Evolutionary conservation across 2,329 filamentous ascomycete genomes (phyloP).

Genomic region (Fusarium lyarnte): DNA sequence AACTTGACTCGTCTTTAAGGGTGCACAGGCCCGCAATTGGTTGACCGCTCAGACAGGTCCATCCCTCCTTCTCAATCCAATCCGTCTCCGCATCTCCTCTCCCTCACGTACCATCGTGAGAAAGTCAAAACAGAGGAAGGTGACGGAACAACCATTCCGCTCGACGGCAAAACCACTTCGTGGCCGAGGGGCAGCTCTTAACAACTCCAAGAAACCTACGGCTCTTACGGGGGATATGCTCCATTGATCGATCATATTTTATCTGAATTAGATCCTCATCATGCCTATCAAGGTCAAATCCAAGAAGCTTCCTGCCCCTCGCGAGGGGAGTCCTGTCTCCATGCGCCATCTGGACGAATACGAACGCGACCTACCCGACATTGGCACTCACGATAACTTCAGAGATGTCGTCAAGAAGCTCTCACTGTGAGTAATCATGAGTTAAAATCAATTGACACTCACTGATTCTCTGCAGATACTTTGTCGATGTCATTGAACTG

Average conservation of each 20-base stretch:
- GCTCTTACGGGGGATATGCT: not conserved
- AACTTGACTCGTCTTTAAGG: conserved; percentile 13
- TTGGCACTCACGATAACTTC: conserved; percentile 68
- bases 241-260: not conserved
- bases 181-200: not conserved
- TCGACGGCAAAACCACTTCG: not conserved
- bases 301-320: conserved; percentile 45
- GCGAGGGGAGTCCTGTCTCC: conserved; percentile 50
- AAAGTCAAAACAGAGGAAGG: conserved; percentile 5
- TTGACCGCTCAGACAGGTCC: not conserved
- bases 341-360: conserved; percentile 43
- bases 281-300: conserved; percentile 53
- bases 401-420: conserved; percentile 73
- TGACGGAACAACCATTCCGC: not conserved
- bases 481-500: conserved; percentile 68
- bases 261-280: not conserved
- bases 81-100: conserved; percentile 19
- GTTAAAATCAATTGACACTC: not conserved
- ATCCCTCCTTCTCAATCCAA: conserved; percentile 5
- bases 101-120: conserved; percentile 12
- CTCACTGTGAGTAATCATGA: conserved; percentile 59
- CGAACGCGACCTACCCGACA: conserved; percentile 61
- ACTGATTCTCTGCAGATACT: conserved; percentile 59
- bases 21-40: conserved; percentile 31
- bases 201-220: not conserved